Evolutionary conservation across 2,329 filamentous ascomycete genomes (phyloP).

Genomic region (Aspergillus persii): DNA sequence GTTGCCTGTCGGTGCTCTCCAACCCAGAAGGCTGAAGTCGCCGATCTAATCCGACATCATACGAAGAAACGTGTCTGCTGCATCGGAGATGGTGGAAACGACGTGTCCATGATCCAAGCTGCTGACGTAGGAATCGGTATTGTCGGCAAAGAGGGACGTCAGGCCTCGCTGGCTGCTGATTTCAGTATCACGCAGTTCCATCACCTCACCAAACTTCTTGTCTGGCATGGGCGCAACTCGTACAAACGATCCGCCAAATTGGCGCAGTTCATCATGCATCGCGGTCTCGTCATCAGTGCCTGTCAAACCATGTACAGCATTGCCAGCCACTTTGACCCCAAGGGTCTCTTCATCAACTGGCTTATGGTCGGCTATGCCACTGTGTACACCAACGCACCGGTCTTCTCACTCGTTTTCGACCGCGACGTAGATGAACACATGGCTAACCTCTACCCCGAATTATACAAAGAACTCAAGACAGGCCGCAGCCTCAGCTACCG

Average conservation of each 20-base stretch:
- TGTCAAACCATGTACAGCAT: constrained; percentile 98
- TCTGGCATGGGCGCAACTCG: constrained; percentile 97
- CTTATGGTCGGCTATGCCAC: constrained; percentile 95
- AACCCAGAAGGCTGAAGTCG: constrained; percentile 93
- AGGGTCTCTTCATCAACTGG: constrained; percentile 95
- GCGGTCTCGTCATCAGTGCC: constrained; percentile 89
- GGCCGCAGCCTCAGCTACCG: constrained; percentile 85
- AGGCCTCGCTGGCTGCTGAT: constrained; percentile 91
- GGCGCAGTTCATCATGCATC: constrained; percentile 96
- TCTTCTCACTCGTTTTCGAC: constrained; percentile 90
- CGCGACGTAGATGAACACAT: constrained; percentile 92
- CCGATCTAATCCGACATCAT: constrained; percentile 81
- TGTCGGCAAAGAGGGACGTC: constrained; percentile 93
- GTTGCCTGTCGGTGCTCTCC: constrained; percentile 96
- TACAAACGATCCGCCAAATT: constrained; percentile 96
- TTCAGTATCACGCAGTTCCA: constrained; percentile 96
- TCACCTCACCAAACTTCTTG: constrained; percentile 92
- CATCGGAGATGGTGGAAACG: constrained; percentile 96
- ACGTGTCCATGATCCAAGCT: constrained; percentile 98
- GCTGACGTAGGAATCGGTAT: constrained; percentile 97
- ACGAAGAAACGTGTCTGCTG: constrained; percentile 96
- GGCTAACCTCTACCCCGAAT: constrained; percentile 90
- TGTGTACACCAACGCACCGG: constrained; percentile 88
- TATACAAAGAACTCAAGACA: constrained; percentile 94
- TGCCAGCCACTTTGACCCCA: constrained; percentile 85